phyloP scores from a whole-genome alignment of 1,284 basidiomycete species.

The Rhodotorula sp. region DNA sequence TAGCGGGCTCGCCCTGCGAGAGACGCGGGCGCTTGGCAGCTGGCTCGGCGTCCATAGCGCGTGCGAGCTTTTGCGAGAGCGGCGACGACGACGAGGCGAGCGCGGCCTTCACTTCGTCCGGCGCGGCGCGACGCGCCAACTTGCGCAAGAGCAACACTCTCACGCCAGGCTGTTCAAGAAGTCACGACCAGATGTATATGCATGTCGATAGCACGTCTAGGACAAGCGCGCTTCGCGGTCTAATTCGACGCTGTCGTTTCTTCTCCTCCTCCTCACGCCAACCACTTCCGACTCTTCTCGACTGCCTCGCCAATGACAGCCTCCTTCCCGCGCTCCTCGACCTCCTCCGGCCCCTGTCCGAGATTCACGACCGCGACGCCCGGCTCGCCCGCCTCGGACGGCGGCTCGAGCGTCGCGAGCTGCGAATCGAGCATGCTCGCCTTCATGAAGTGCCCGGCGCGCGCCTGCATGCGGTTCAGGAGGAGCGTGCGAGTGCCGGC shows the following conservation, averaged over 20 bases:
- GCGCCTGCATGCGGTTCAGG: conserved; percentile 66
- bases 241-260: background rate
- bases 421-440: conserved; percentile 83
- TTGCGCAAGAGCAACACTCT: background rate
- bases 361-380: conserved; percentile 31
- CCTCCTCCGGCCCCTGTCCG: conserved; percentile 25
- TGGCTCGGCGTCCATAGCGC: conserved; percentile 18
- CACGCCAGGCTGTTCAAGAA: too few species aligned
- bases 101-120: background rate
- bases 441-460: conserved; percentile 87
- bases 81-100: too few species aligned
- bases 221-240: background rate
- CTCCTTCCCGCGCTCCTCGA: conserved; percentile 33
- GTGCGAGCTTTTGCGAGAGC: background rate
- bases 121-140: conserved; percentile 7
- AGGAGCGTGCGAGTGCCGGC: conserved; percentile 67
- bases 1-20: conserved; percentile 9
- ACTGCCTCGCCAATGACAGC: conserved; percentile 17
- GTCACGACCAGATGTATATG: background rate
- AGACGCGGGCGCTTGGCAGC: conserved; percentile 13
- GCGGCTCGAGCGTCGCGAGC: conserved; percentile 68
- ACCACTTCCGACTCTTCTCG: background rate
- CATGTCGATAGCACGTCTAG: background rate
- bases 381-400: conserved; percentile 26
- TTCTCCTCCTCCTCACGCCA: background rate